These are phyloP conservation scores for Asterophora parasitica DNA, from an alignment of 768 basidiomycete genomes.

Conservation along the genomic window DNA sequence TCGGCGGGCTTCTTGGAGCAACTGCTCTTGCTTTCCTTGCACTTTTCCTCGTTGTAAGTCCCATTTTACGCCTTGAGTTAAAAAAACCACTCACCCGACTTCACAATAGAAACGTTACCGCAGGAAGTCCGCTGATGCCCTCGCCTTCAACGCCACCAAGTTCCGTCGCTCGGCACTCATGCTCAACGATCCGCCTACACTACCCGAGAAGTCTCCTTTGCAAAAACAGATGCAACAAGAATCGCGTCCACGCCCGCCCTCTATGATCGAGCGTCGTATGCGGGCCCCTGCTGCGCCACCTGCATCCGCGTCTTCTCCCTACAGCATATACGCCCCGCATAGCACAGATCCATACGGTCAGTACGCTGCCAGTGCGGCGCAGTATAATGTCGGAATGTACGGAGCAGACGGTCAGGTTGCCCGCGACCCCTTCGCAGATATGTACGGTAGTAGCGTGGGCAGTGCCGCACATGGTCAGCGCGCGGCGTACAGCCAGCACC, in stretches of 20 bases:
- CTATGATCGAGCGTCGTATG: constrained; percentile 27
- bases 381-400: constrained; percentile 17
- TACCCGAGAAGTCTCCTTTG: constrained; percentile 14
- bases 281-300: constrained; percentile 16
- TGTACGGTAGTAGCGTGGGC: constrained; percentile 9
- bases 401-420: constrained; percentile 16
- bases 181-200: constrained; percentile 20
- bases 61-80: neutral
- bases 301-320: constrained; percentile 11
- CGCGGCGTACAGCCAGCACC: constrained; percentile 14
- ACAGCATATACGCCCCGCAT: constrained; percentile 10
- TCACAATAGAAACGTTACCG: constrained; percentile 30
- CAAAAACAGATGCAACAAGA: constrained; percentile 13
- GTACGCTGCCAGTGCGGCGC: constrained; percentile 12
- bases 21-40: constrained; percentile 17
- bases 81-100: neutral
- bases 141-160: constrained; percentile 42
- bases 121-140: constrained; percentile 27
- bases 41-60: constrained; percentile 23
- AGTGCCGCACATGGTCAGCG: constrained; percentile 11
- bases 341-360: constrained; percentile 15
- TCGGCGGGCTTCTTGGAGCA: constrained; percentile 19
- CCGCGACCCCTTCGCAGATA: constrained; percentile 13
- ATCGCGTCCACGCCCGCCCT: constrained; percentile 24
- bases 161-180: constrained; percentile 52